Conservation (phyloP, 345 rosid genomes). For the Eucalyptus grandis region DNA sequence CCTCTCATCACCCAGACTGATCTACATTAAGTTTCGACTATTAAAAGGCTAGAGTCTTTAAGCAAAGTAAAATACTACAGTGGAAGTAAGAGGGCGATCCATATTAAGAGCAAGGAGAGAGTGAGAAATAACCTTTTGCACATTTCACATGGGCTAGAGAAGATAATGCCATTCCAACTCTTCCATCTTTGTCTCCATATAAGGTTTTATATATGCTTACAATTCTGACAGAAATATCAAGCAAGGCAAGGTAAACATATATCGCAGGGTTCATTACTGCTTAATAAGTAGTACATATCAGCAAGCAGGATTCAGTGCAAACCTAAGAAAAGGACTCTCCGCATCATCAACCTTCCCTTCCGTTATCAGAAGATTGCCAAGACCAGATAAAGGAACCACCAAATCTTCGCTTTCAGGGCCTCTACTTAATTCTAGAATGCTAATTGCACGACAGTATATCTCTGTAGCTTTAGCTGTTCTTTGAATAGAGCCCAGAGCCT, state of each 20-base stretch:
- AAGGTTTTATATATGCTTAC: slow-evolving; percentile 43
- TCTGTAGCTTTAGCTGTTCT: slow-evolving; percentile 43
- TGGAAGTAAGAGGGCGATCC: not conserved
- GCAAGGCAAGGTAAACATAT: not conserved
- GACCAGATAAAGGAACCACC: slow-evolving; percentile 52
- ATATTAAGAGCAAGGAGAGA: not conserved
- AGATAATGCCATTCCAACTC: slow-evolving; percentile 76
- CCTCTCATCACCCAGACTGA: not conserved
- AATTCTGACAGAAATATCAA: slow-evolving; percentile 25
- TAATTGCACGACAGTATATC: slow-evolving; percentile 35
- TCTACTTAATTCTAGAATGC: slow-evolving; percentile 51
- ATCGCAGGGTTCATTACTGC: not conserved
- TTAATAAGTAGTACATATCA: not conserved
- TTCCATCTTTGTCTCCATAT: slow-evolving; percentile 68
- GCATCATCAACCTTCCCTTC: slow-evolving; percentile 63
- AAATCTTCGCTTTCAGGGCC: slow-evolving; percentile 68
- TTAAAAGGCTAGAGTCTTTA: not conserved
- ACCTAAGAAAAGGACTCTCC: slow-evolving; percentile 57
- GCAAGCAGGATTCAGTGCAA: not conserved
- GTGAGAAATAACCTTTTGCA: slow-evolving; percentile 40
- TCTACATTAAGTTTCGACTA: not conserved
- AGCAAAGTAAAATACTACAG: not conserved
- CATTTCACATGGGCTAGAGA: slow-evolving; percentile 74
- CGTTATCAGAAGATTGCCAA: slow-evolving; percentile 65
- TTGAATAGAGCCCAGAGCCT: slow-evolving; percentile 53